phyloP scores from a whole-genome alignment of 306 rosid genomes.

The Dryas alaskensis region DNA sequence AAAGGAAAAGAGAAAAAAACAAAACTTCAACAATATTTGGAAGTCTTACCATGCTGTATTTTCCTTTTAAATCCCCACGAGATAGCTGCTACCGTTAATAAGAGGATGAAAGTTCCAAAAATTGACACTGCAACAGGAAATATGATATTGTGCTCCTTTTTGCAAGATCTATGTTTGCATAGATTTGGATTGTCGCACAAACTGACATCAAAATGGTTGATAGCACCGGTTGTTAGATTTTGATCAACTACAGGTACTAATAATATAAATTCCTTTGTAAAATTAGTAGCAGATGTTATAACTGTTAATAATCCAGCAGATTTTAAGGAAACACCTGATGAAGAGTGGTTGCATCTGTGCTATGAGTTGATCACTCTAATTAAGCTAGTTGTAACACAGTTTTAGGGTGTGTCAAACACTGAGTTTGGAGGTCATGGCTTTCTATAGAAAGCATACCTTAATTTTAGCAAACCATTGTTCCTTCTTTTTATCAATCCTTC shows the following conservation, averaged over 20 bases:
- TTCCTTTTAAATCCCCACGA: not conserved
- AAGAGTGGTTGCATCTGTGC: too few species aligned
- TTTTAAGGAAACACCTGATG: too few species aligned
- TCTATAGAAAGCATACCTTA: not conserved
- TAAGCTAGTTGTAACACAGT: too few species aligned
- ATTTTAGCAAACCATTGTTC: not conserved
- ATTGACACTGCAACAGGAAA: conserved; percentile 43
- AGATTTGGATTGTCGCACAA: conserved; percentile 34
- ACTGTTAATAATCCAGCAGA: not conserved
- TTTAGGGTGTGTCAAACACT: too few species aligned
- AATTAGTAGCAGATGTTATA: too few species aligned
- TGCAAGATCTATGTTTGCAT: conserved; percentile 39
- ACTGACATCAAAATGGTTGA: not conserved
- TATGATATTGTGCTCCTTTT: conserved; percentile 21
- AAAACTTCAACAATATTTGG: too few species aligned
- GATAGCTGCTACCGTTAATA: not conserved
- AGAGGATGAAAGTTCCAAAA: conserved; percentile 28
- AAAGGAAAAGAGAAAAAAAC: too few species aligned
- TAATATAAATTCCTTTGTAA: not conserved
- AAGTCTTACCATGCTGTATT: not conserved
- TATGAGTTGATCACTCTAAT: too few species aligned
- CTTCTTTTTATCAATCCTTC: not conserved
- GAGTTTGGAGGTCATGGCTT: not conserved
- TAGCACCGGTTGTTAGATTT: not conserved
- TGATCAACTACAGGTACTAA: too few species aligned